Evolutionary conservation across 129 eudicot species (phyloP).

Genomic region (Flaveria ramosissima): DNA sequence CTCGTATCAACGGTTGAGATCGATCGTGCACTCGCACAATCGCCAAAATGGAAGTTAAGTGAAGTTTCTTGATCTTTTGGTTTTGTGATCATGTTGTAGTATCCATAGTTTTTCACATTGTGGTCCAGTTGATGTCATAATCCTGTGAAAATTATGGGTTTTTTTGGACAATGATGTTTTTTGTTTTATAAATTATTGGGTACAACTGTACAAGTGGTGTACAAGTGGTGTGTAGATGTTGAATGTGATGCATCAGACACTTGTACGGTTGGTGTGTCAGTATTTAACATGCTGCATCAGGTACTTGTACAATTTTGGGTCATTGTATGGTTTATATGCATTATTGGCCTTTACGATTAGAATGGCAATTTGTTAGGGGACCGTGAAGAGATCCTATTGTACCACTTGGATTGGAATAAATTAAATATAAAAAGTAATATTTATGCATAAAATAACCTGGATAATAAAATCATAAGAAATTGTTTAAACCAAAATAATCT

Average conservation of each 20-base stretch:
- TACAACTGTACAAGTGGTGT: background rate
- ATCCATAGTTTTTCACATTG: conserved; percentile 19
- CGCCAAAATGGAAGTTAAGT: conserved; percentile 41
- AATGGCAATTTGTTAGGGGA: background rate
- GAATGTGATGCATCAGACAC: conserved; percentile 1
- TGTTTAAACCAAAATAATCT: too few species aligned
- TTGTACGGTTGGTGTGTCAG: conserved; percentile 11
- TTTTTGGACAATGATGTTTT: background rate
- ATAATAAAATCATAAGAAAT: too few species aligned
- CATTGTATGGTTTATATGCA: background rate
- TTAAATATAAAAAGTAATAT: too few species aligned
- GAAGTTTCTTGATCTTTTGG: conserved; percentile 5
- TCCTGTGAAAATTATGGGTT: background rate
- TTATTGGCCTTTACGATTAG: background rate
- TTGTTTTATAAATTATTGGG: background rate
- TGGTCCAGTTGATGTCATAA: conserved; percentile 13
- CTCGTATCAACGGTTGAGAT: conserved; percentile 62
- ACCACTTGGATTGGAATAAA: too few species aligned
- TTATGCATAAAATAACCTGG: too few species aligned
- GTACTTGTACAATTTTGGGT: conserved; percentile 16
- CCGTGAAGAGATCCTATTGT: background rate
- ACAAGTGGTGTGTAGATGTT: background rate
- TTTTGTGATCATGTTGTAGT: conserved; percentile 24
- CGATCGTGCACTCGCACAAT: conserved; percentile 46
- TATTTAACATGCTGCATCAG: conserved; percentile 10